Base-by-base conservation (phyloP, 1,139 yeast genomes). In the Taphrina confusa region DNA sequence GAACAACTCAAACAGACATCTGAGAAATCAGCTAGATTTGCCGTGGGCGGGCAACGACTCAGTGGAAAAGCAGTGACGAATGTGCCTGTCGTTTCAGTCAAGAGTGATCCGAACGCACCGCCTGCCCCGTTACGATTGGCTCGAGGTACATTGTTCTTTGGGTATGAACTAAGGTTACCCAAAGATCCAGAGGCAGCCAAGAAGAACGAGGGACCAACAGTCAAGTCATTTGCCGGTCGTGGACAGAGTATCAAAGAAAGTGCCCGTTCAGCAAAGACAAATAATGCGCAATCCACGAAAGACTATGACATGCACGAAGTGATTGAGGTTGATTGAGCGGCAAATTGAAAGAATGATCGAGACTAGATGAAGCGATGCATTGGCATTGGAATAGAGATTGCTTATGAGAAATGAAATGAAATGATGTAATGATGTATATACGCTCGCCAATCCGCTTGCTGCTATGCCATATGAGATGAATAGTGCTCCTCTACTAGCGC, bases 71-170 rank as follows among this genome's bases (percentile, higher is more conserved):
- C 79, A 18, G 68, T 64, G 12, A 36, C 56, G 16, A 63, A 61
- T 12, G 63, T 63, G 23, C 44, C 58, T 23, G 46, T 56, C 23
- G 64, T 59, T 30, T 44, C 61, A 16, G 51, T 20, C 36, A 45
- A 20, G 25, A 36, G 60, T n/a, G 56, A 25, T 37, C 36, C 57
- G 40, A 59, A 62, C 12, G 61, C 62, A 6, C 61, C 64, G 27
- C 69, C 71, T 4, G 65, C 83, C 1, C 87, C 94, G 12, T 75
- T 92, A 60, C 74, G 77, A 14, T 75, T 92, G 47, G 95, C 96
- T 0, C 85, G 80, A 39, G 96, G 95, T 30, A 94, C 89, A 70
- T 76, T 92, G 18, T 92, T 92, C 71, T 91, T 94, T 72, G 99
- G 99, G 20, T 40, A 23, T 27, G 47, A 25, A n/a, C 33, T 56